phyloP scores from a whole-genome alignment of 1,284 basidiomycete species.

The Tilletia walkeri region DNA sequence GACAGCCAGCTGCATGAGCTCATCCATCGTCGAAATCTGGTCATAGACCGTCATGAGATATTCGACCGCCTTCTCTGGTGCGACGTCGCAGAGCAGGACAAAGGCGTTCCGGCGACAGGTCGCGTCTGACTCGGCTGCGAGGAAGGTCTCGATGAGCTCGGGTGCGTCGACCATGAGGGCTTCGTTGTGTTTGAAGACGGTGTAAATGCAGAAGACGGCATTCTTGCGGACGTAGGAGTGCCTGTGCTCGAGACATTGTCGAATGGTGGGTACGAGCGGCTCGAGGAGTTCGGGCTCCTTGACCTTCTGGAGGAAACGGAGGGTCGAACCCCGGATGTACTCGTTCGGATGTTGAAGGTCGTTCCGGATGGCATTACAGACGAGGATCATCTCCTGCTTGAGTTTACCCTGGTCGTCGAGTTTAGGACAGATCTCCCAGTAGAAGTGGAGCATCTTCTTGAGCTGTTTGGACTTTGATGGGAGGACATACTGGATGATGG shows the following conservation, averaged over 20 bases:
- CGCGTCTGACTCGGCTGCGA: conserved; percentile 82
- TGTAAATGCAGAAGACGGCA: conserved; percentile 91
- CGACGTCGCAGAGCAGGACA: conserved; percentile 84
- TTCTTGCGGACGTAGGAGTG: conserved; percentile 99
- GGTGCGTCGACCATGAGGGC: conserved; percentile 94
- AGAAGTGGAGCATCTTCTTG: conserved; percentile 95
- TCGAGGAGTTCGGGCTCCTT: conserved; percentile 92
- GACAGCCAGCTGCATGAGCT: conserved; percentile 90
- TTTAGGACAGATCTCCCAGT: conserved; percentile 99
- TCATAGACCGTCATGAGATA: conserved; percentile 85
- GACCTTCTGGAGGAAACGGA: conserved; percentile 94
- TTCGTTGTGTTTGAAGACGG: conserved; percentile 84
- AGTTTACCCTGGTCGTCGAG: conserved; percentile 95
- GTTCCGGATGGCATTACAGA: conserved; percentile 96
- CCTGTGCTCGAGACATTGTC: conserved; percentile 92
- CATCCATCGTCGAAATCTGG: conserved; percentile 79
- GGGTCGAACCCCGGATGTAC: conserved; percentile 95
- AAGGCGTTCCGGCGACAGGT: conserved; percentile 98
- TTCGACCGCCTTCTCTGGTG: conserved; percentile 85
- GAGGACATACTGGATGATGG: conserved; percentile 95
- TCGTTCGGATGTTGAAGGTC: conserved; percentile 99
- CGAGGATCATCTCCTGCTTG: conserved; percentile 99
- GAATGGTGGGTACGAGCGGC: conserved; percentile 88
- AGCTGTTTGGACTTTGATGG: conserved; percentile 93
- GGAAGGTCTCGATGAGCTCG: conserved; percentile 93